Conservation (phyloP, 331 rosid genomes). For the Arachis monticola region DNA sequence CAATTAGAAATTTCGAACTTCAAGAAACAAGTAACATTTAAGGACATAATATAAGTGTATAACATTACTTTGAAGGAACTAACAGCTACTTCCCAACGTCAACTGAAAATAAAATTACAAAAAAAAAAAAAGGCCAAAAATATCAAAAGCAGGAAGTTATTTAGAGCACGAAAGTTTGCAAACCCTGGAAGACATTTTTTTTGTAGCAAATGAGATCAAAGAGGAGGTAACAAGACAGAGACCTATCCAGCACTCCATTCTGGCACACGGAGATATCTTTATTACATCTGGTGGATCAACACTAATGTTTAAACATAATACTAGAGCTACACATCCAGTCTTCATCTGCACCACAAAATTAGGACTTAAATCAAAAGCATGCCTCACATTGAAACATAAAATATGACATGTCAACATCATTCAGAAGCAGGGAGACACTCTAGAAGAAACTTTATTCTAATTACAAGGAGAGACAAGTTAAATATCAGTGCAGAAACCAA, state of each 20-base stretch:
- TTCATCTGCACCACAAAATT: conserved; percentile 84
- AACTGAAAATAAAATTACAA: conserved; percentile 7
- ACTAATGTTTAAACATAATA: conserved; percentile 91
- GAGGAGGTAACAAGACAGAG: conserved; percentile 44
- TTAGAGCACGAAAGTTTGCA: conserved; percentile 2
- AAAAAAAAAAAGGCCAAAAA: conserved; percentile 14
- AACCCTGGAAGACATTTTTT: conserved; percentile 29
- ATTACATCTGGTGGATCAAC: conserved; percentile 99
- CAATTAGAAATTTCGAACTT: conserved; percentile 32
- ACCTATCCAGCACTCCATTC: conserved; percentile 99
- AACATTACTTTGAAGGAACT: background rate
- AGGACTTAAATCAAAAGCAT: conserved; percentile 47
- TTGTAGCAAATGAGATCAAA: conserved; percentile 35
- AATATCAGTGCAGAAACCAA: conserved; percentile 17
- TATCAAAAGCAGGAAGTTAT: conserved; percentile 22
- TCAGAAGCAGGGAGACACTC: conserved; percentile 19
- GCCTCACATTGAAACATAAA: conserved; percentile 17
- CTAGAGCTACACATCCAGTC: conserved; percentile 99
- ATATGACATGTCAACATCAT: conserved; percentile 13
- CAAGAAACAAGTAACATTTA: conserved; percentile 25
- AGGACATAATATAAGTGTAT: background rate
- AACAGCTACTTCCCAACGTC: conserved; percentile 28
- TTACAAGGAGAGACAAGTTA: background rate
- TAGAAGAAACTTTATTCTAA: conserved; percentile 15
- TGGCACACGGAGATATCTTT: conserved; percentile 98